Evolutionary conservation across 2,329 filamentous ascomycete species (phyloP).

Genomic region (Botrytis porri): DNA sequence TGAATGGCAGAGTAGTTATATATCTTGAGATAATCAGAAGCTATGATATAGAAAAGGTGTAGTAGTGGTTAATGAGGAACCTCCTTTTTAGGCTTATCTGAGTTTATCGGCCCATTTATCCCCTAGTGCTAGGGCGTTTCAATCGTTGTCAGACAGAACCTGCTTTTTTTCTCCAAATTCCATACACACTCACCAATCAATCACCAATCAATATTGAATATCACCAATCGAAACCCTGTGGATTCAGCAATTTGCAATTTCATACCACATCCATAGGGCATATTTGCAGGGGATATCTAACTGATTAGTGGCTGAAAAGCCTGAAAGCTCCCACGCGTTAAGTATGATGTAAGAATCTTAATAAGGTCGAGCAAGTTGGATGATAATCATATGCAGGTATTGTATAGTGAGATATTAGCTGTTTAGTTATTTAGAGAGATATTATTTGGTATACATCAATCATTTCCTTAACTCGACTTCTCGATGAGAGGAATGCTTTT

Average conservation of each 20-base stretch:
- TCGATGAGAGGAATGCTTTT: background rate
- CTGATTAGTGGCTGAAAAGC: background rate
- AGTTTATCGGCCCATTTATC: background rate
- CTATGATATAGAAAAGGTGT: background rate
- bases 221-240: conserved; percentile 4
- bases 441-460: background rate
- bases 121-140: background rate
- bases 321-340: background rate
- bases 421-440: background rate
- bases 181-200: conserved; percentile 10
- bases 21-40: background rate
- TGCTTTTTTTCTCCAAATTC: background rate
- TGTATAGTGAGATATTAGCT: background rate
- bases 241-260: background rate
- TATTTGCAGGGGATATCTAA: background rate
- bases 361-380: background rate
- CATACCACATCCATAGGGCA: background rate
- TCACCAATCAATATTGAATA: conserved; percentile 17
- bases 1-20: background rate
- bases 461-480: background rate
- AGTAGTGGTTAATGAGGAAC: background rate
- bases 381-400: background rate
- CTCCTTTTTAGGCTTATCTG: background rate
- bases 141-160: background rate
- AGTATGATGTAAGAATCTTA: conserved; percentile 4